These are phyloP conservation scores for Alliaria petiolata DNA, from an alignment of 345 rosid species.

Conservation along the genomic window DNA sequence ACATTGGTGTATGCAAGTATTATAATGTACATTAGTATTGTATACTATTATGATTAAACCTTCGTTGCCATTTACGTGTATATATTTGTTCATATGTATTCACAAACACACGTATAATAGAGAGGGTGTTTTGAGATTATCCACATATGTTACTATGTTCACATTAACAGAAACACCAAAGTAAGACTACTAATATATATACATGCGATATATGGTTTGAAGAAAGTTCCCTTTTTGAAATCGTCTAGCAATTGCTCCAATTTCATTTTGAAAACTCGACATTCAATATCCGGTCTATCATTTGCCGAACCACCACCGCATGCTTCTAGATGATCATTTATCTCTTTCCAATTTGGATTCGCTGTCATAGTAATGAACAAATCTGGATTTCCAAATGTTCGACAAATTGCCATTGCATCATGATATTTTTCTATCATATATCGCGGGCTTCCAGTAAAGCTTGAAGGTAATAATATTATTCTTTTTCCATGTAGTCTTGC, in stretches of 20 bases:
- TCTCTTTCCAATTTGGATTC: not conserved
- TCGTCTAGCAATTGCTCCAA: not conserved
- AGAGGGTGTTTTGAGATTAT: too few species aligned
- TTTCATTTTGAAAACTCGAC: not conserved
- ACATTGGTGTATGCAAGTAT: too few species aligned
- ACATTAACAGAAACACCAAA: too few species aligned
- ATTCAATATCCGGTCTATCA: not conserved
- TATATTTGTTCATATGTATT: too few species aligned
- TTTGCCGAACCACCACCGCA: not conserved
- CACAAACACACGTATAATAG: too few species aligned
- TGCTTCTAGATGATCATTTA: not conserved
- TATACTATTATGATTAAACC: too few species aligned
- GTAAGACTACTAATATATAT: too few species aligned
- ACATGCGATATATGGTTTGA: not conserved
- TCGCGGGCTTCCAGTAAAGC: not conserved
- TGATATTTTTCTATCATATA: not conserved
- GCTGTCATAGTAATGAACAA: not conserved
- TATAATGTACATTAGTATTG: too few species aligned
- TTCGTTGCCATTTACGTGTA: too few species aligned
- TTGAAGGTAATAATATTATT: not conserved
- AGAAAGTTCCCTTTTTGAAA: not conserved
- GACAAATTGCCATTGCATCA: not conserved
- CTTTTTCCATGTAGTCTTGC: not conserved
- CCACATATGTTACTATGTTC: too few species aligned
- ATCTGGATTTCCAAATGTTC: not conserved